These are phyloP conservation scores for Nigrospora sphaerica DNA, from an alignment of 2,329 filamentous ascomycete genomes.

Conservation along the genomic window DNA sequence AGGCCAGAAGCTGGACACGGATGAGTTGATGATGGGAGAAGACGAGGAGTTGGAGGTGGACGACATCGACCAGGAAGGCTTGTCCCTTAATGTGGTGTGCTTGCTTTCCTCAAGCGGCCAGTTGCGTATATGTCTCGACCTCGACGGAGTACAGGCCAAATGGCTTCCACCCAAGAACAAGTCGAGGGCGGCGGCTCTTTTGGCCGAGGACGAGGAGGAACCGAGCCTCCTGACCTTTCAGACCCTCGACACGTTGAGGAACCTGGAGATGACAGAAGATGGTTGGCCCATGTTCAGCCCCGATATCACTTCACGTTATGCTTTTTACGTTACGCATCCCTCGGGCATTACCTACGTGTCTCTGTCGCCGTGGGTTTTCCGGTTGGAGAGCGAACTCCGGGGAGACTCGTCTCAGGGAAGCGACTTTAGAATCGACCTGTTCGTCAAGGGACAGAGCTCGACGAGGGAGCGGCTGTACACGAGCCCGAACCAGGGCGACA, in stretches of 20 bases:
- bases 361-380: slow-evolving; percentile 55
- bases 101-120: slow-evolving; percentile 54
- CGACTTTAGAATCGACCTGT: slow-evolving; percentile 54
- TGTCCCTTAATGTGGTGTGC: slow-evolving; percentile 54
- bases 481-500: slow-evolving; percentile 36
- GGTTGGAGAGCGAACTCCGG: slow-evolving; percentile 53
- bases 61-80: slow-evolving; percentile 48
- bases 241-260: slow-evolving; percentile 51
- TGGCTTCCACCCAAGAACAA: slow-evolving; percentile 55
- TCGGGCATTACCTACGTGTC: slow-evolving; percentile 54
- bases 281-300: slow-evolving; percentile 57
- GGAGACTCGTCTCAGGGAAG: slow-evolving; percentile 49
- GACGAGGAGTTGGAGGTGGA: slow-evolving; percentile 54
- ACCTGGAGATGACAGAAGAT: slow-evolving; percentile 45
- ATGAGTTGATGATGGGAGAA: slow-evolving; percentile 56
- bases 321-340: slow-evolving; percentile 55
- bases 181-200: slow-evolving; percentile 31
- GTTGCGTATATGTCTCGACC: slow-evolving; percentile 53
- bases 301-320: slow-evolving; percentile 55
- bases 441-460: slow-evolving; percentile 51
- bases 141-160: slow-evolving; percentile 57
- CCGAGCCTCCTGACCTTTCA: slow-evolving; percentile 54
- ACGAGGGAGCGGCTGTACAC: slow-evolving; percentile 50
- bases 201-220: slow-evolving; percentile 28
- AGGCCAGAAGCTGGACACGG: slow-evolving; percentile 53